phyloP scores from a whole-genome alignment of 2,329 filamentous ascomycete species.

The Trichoderma semiorbis region DNA sequence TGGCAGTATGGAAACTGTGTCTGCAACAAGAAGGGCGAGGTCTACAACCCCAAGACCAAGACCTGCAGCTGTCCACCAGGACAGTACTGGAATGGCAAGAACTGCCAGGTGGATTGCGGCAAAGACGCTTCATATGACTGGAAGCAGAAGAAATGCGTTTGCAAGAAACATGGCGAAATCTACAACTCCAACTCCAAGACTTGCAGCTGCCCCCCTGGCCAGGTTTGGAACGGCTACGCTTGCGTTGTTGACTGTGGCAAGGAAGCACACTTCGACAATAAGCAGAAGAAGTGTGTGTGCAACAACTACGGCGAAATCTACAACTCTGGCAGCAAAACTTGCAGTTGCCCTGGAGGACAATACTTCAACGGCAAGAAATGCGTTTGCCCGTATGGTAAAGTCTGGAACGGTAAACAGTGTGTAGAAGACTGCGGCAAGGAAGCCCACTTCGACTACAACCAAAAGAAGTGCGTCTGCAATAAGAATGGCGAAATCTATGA shows the following conservation, averaged over 20 bases:
- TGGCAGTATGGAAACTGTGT: slow-evolving; percentile 16
- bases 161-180: background rate
- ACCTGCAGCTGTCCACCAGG: slow-evolving; percentile 16
- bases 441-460: background rate
- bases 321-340: slow-evolving; percentile 10
- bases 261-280: background rate
- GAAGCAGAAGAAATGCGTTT: slow-evolving; percentile 9
- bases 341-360: slow-evolving; percentile 10
- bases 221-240: background rate
- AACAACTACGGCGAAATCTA: slow-evolving; percentile 13
- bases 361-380: slow-evolving; percentile 5
- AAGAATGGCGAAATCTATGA: slow-evolving; percentile 5
- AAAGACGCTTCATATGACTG: slow-evolving; percentile 1
- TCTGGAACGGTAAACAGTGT: slow-evolving; percentile 11
- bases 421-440: background rate
- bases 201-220: slow-evolving; percentile 3
- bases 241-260: slow-evolving; percentile 15
- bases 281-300: slow-evolving; percentile 11
- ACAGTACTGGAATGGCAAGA: slow-evolving; percentile 11
- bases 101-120: slow-evolving; percentile 6
- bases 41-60: slow-evolving; percentile 14
- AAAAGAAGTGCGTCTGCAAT: slow-evolving; percentile 14
- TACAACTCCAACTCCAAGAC: slow-evolving; percentile 8
- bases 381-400: background rate
- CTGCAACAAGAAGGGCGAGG: slow-evolving; percentile 13